phyloP scores from a whole-genome alignment of 2,329 filamentous ascomycete species.

The Cladosporium velox region DNA sequence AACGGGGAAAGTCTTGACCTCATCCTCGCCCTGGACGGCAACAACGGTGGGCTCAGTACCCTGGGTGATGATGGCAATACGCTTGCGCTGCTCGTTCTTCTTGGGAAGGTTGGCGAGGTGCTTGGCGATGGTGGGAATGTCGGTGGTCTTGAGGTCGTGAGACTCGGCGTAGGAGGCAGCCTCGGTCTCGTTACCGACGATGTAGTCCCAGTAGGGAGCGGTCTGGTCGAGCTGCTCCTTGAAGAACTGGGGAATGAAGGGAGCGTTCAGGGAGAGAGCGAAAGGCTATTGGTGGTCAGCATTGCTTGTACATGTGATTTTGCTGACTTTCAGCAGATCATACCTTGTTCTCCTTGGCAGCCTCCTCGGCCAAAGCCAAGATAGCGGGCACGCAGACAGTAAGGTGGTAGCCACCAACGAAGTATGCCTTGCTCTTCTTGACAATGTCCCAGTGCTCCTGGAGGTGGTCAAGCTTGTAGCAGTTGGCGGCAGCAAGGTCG shows the following conservation, averaged over 20 bases:
- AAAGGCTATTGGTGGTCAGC: constrained; percentile 56
- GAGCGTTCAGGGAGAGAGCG: constrained; percentile 87
- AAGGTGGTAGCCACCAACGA: constrained; percentile 95
- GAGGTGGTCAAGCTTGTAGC: constrained; percentile 92
- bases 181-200: constrained; percentile 97
- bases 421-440: constrained; percentile 84
- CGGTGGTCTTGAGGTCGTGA: constrained; percentile 71
- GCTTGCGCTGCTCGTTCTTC: constrained; percentile 81
- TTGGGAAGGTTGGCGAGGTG: constrained; percentile 86
- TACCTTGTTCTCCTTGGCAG: constrained; percentile 83
- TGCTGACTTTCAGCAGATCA: constrained; percentile 23
- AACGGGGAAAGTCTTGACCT: constrained; percentile 76
- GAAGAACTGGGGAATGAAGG: constrained; percentile 97
- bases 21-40: constrained; percentile 60
- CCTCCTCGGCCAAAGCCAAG: constrained; percentile 85
- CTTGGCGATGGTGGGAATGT: constrained; percentile 83
- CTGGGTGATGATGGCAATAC: constrained; percentile 90
- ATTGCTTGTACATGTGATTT: not conserved
- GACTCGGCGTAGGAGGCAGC: constrained; percentile 83
- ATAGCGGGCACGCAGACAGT: constrained; percentile 93
- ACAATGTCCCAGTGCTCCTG: constrained; percentile 93
- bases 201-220: constrained; percentile 89
- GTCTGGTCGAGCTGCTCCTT: constrained; percentile 89
- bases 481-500: constrained; percentile 92
- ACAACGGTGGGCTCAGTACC: constrained; percentile 89